A percentile compares a stretch with the other conserved stretches of the same genome.
phyloP scores from a whole-genome alignment of 352 stramenopile genomes.

The Phytophthora chlamydospora region DNA sequence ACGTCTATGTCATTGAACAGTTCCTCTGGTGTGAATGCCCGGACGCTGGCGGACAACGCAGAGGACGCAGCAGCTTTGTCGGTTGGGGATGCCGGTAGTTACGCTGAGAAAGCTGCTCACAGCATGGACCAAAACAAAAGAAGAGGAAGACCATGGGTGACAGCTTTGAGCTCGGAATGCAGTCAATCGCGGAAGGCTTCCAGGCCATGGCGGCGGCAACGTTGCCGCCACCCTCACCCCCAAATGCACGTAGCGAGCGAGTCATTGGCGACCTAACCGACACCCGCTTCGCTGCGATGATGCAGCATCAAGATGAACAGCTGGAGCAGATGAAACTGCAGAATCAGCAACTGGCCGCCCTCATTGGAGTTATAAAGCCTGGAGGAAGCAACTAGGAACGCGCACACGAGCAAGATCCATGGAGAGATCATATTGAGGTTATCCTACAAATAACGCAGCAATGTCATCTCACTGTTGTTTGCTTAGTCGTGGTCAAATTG shows the following conservation, averaged over 20 bases:
- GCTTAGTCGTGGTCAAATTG: background rate
- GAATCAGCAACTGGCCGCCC: constrained; percentile 4
- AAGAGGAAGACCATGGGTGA: constrained; percentile 7
- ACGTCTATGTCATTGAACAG: background rate
- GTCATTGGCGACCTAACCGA: constrained; percentile 2
- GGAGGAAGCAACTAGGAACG: background rate
- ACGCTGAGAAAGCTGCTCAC: too few species aligned
- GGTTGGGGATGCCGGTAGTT: background rate
- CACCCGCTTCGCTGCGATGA: constrained; percentile 4
- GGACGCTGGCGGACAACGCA: constrained; percentile 7
- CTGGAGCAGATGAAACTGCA: constrained; percentile 9
- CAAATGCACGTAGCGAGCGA: too few species aligned
- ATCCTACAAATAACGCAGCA: constrained; percentile 6
- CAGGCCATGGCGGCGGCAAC: constrained; percentile 9
- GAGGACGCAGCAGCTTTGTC: background rate
- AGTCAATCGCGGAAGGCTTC: constrained; percentile 10
- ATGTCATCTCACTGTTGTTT: constrained; percentile 19
- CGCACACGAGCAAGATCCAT: background rate
- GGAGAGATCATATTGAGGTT: constrained; percentile 2
- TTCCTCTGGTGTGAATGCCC: background rate
- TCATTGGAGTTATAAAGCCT: constrained; percentile 4
- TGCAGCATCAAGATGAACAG: constrained; percentile 11
- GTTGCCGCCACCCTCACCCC: background rate
- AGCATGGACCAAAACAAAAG: background rate
- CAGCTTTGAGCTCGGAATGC: constrained; percentile 11